Evolutionary conservation across 371 early-diverging fungal genomes (phyloP).

Genomic region (Mycotypha africana): DNA sequence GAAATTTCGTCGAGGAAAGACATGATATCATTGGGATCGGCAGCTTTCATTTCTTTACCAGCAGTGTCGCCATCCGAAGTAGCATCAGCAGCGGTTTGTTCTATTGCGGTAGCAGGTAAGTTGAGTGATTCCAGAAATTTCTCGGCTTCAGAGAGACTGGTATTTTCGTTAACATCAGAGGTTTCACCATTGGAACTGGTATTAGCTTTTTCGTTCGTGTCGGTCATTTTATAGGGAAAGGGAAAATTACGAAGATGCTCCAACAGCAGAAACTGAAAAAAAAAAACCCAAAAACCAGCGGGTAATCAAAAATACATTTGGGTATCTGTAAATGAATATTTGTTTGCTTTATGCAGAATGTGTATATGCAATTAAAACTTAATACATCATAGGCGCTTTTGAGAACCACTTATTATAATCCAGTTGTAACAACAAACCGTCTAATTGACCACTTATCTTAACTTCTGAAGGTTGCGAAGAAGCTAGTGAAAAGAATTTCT

Average conservation of each 20-base stretch:
- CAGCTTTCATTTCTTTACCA: not conserved
- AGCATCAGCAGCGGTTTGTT: slow-evolving; percentile 8
- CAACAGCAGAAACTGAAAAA: too few species aligned
- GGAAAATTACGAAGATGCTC: not conserved
- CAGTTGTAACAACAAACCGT: slow-evolving; percentile 57
- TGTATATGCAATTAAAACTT: too few species aligned
- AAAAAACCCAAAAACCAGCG: too few species aligned
- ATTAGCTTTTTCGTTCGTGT: too few species aligned
- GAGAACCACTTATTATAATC: slow-evolving; percentile 56
- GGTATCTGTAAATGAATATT: too few species aligned
- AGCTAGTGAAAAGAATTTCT: slow-evolving; percentile 43
- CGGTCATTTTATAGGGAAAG: slow-evolving; percentile 2
- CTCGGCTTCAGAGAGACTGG: slow-evolving; percentile 43
- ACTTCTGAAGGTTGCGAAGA: slow-evolving; percentile 32
- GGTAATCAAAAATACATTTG: too few species aligned
- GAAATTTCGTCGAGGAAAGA: slow-evolving; percentile 48
- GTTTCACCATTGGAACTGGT: not conserved
- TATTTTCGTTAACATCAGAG: slow-evolving; percentile 7
- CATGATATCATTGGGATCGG: slow-evolving; percentile 48
- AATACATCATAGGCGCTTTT: too few species aligned
- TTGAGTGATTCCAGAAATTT: slow-evolving; percentile 45
- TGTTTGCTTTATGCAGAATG: too few species aligned
- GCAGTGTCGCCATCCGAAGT: too few species aligned
- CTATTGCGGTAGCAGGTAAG: slow-evolving; percentile 21
- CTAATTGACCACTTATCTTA: slow-evolving; percentile 45